Conservation (phyloP, 352 stramenopile species). For the Pythium dissimile region DNA sequence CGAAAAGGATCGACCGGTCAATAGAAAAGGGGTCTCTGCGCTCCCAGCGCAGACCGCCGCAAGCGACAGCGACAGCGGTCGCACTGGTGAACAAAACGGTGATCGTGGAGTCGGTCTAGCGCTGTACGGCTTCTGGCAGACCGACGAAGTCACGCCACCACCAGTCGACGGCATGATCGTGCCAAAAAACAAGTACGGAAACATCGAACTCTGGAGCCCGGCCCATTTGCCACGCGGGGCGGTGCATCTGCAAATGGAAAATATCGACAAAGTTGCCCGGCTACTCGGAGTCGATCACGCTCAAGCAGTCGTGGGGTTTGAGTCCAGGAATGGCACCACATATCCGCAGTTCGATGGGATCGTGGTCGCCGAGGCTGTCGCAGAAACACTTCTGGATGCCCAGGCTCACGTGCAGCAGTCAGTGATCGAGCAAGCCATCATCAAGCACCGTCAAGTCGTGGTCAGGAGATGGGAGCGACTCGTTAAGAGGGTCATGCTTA, state of each 20-base stretch:
- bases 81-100: not conserved
- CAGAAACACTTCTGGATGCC: slow-evolving; percentile 58
- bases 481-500: slow-evolving; percentile 60
- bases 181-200: slow-evolving; percentile 85
- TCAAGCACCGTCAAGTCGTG: slow-evolving; percentile 55
- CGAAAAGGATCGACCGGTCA: slow-evolving; percentile 53
- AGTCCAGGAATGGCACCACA: slow-evolving; percentile 56
- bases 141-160: slow-evolving; percentile 42
- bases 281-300: slow-evolving; percentile 79
- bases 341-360: slow-evolving; percentile 74
- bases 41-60: not conserved
- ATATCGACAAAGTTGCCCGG: slow-evolving; percentile 58
- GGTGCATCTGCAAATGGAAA: slow-evolving; percentile 59
- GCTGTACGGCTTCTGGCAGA: slow-evolving; percentile 83
- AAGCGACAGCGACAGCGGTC: not conserved
- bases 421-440: slow-evolving; percentile 69
- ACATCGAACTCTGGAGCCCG: slow-evolving; percentile 84
- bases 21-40: slow-evolving; percentile 2
- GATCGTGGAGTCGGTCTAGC: slow-evolving; percentile 1
- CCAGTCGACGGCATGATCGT: slow-evolving; percentile 55
- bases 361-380: slow-evolving; percentile 43
- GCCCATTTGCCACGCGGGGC: slow-evolving; percentile 53
- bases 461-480: slow-evolving; percentile 64
- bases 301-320: slow-evolving; percentile 77
- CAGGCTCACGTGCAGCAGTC: slow-evolving; percentile 61